Base-by-base conservation (phyloP, 164 flowering plant species). In the Tetrastigma voinierianum region DNA sequence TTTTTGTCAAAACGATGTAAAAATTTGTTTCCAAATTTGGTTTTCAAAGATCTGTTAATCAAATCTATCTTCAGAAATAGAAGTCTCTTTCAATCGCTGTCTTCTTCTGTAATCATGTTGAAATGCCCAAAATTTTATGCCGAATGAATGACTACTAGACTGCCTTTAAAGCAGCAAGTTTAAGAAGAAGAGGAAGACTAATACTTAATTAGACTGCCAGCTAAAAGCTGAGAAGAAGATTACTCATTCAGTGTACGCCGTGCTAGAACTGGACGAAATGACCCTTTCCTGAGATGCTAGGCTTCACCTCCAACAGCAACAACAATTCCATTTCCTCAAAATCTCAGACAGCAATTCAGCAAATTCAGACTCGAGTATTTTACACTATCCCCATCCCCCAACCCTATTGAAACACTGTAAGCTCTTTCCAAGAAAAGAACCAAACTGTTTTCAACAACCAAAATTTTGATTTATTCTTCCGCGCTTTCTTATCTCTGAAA, bases 201-300 rank as follows among this genome's bases (percentile, higher is more conserved):
- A n/a, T n/a, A n/a, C n/a, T n/a, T n/a, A n/a, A n/a, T n/a, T n/a
- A n/a, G n/a, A n/a, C n/a, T n/a, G n/a, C n/a, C n/a, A n/a, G n/a
- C n/a, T n/a, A n/a, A n/a, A n/a, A n/a, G n/a, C n/a, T n/a, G n/a
- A 40, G 32, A 23, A 18, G 43, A 18, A 43, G 15, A 45, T 67
- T 87, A 93, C 98, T n/a, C 98, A 94, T 79, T 94, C 96, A 49
- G 87, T 78, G 70, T 80, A 64, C 85, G 95, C 59, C 92, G 88
- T 71, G 61, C 91, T 90, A 1, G 95, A 80, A 66, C 83, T 0
- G 91, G 91, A 44, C 95, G 86, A 78, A 88, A 87, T 1, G 83
- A 59, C 61, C 93, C 85, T 88, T 91, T 67, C 94, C 97, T 11
- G 96, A 87, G n/a, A 93, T 79, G 65, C 87, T 88, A 12, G 97